Evolutionary conservation across 1,139 yeast species (phyloP), one percentile per base, ranked within the genome.

Genomic region (Candida tetrigidarum): DNA sequence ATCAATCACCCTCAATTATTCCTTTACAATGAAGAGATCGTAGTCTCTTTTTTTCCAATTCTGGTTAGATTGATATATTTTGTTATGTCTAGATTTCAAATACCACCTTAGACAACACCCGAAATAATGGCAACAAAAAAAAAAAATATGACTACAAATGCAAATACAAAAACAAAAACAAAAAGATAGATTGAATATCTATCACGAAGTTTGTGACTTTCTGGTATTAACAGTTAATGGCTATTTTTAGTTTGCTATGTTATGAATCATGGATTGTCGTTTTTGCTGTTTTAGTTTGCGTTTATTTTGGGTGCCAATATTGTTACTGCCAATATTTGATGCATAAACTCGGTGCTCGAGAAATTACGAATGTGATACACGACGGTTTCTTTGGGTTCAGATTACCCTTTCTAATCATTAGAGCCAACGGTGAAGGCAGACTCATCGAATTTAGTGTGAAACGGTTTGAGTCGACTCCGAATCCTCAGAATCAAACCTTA

Each of bases 381-480:
- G 59, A 47, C 32, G 60, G 61, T 4, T 34, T 50, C 9, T 49
- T 57, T 34, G 58, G 61, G 10, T 50, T 50, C 42, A 51, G 52
- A 37, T 26, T 38, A 3, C 60, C 60, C 8, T 27, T 41, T 5
- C 34, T 10, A 30, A 39, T 52, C 33, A 39, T 58, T 18, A 34
- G 26, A 28, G 43, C 41, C 34, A 56, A 53, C 36, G 39, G 46
- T 5, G 36, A 48, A 22, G 60, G 59, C 12, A 25, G 54, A 28
- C 40, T 33, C 18, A 22, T 54, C 12, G 51, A 50, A 16, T 39
- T 45, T 19, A 45, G 33, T 28, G 43, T 45, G 10, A 29, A 38
- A n/a, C 42, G 46, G n/a, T 51, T 51, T 16, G 38, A 46, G 25
- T 28, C 41, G 22, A 40, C 39, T 16, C 37, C 43, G 2, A 12